Percentiles rank a stretch among this genome's conserved stretches.
Evolutionary conservation across 805 yeast species (phyloP).

Genomic region (Sugiyamaella floridensis): DNA sequence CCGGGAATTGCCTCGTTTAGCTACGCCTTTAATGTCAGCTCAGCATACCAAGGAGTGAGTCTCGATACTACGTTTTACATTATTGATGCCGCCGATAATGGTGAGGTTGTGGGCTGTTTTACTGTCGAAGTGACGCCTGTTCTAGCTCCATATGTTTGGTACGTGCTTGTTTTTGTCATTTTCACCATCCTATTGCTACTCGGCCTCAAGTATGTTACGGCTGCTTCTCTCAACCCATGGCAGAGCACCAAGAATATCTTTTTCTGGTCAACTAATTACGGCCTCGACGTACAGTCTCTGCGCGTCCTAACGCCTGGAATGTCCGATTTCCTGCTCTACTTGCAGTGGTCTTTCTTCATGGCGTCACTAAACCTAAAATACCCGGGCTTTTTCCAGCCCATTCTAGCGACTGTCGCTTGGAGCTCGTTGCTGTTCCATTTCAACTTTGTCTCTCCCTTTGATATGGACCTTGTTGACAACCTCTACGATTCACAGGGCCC

Average conservation of each 20-base stretch:
- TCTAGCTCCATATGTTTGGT: constrained; percentile 33
- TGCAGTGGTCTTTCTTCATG: constrained; percentile 55
- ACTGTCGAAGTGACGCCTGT: constrained; percentile 44
- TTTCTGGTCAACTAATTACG: constrained; percentile 49
- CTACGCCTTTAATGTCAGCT: constrained; percentile 13
- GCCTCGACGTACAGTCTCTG: constrained; percentile 48
- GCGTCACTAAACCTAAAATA: constrained; percentile 45
- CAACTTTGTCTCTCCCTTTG: constrained; percentile 14
- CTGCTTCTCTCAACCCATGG: constrained; percentile 47
- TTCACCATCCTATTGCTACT: constrained; percentile 38
- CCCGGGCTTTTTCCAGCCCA: constrained; percentile 59
- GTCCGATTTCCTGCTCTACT: constrained; percentile 42
- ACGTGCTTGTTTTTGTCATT: constrained; percentile 36
- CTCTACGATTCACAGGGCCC: constrained; percentile 9
- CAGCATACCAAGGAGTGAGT: constrained; percentile 20
- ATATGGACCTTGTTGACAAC: constrained; percentile 7
- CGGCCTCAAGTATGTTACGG: constrained; percentile 30
- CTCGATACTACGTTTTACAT: constrained; percentile 22
- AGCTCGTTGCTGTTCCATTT: constrained; percentile 40
- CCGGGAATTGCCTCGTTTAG: constrained; percentile 17
- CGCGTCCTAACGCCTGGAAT: constrained; percentile 49
- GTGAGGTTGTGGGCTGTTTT: constrained; percentile 41
- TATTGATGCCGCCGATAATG: constrained; percentile 22
- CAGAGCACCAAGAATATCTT: constrained; percentile 47
- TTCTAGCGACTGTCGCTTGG: constrained; percentile 48